Evolutionary conservation across 192 early-diverging fungal genomes (phyloP), one percentile per base, ranked within the genome.

Genomic region (Podochytrium sp.): DNA sequence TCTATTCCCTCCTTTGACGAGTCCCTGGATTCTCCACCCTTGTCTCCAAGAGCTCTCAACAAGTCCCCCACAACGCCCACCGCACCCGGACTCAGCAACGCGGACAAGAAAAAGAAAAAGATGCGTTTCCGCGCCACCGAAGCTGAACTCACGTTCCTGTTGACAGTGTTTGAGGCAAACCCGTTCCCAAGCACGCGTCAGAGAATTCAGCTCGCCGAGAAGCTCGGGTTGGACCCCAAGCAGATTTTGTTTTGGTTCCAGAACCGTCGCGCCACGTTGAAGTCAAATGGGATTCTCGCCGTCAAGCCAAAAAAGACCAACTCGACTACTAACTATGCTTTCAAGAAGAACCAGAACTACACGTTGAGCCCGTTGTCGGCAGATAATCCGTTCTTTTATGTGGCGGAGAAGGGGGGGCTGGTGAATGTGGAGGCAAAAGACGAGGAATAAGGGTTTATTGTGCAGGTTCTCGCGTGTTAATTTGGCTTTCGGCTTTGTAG

Each of bases 191-290:
- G 27, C 64, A 51, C 41, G 6, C 42, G 34, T 7, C 16, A 40
- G 23, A 38, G 64, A 23, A 18, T 42, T 25, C 64, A 49, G 20
- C 16, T 65, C 10, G 64, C 64, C 10, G 27, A n/a, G 6, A 43
- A 51, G 27, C 12, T 65, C 23, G 38, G 38, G 16, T 10, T 65
- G 20, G 25, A 18, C 7, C 23, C 20, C 20, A n/a, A 33, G n/a
- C 64, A 65, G 23, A 33, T 65, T 29, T 6, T 65, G 27, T 43
- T 65, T 18, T 65, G 64, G 64, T 65, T 41, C n/a, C 35, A 68
- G 51, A 68, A 68, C 38, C 66, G 66, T 29, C n/a, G 66, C 14
- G 20, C 66, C 3, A 53, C 47, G 41, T 29, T 68, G 12, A 51
- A 53, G 29, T 25, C 12, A 5, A 68, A 68, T 29, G 66, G 66